phyloP scores from a whole-genome alignment of 805 yeast genomes.

The Cyberlindnera mississippiensis region DNA sequence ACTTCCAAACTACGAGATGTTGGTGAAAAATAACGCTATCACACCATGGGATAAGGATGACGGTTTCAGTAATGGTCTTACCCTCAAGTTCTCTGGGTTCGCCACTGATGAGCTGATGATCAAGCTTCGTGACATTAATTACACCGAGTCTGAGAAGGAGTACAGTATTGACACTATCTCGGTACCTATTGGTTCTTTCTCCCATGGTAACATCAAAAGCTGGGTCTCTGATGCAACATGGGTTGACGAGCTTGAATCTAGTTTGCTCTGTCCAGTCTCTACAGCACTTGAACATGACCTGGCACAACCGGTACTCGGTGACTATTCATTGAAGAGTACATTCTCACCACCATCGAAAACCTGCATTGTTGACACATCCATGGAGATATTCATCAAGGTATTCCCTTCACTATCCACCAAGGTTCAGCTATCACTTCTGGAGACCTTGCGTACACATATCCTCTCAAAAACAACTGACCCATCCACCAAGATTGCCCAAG shows the following conservation, averaged over 20 bases:
- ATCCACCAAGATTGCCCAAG: conserved; percentile 43
- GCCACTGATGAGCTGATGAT: conserved; percentile 36
- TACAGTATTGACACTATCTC: conserved; percentile 17
- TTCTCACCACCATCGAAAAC: conserved; percentile 44
- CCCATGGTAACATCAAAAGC: conserved; percentile 30
- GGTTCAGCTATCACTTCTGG: conserved; percentile 85
- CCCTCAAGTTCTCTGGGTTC: conserved; percentile 41
- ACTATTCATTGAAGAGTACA: conserved; percentile 32
- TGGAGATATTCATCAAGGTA: conserved; percentile 67
- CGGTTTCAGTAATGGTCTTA: conserved; percentile 48
- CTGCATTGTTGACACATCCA: conserved; percentile 67
- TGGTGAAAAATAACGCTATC: conserved; percentile 15
- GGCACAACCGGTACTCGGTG: conserved; percentile 26
- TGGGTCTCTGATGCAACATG: conserved; percentile 32
- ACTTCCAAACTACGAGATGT: conserved; percentile 26
- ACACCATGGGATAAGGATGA: conserved; percentile 29
- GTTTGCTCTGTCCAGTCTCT: conserved; percentile 35
- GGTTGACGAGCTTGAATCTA: conserved; percentile 33
- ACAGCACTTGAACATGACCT: conserved; percentile 41
- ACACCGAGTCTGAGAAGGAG: conserved; percentile 9
- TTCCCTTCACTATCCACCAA: conserved; percentile 71
- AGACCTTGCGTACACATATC: conserved; percentile 60
- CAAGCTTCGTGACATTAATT: conserved; percentile 20
- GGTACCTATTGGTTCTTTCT: conserved; percentile 29
- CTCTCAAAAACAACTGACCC: conserved; percentile 36